Evolutionary conservation across 2,329 filamentous ascomycete genomes (phyloP), one percentile per base, ranked within the genome.

Genomic region (Dactylonectria macrodidyma): DNA sequence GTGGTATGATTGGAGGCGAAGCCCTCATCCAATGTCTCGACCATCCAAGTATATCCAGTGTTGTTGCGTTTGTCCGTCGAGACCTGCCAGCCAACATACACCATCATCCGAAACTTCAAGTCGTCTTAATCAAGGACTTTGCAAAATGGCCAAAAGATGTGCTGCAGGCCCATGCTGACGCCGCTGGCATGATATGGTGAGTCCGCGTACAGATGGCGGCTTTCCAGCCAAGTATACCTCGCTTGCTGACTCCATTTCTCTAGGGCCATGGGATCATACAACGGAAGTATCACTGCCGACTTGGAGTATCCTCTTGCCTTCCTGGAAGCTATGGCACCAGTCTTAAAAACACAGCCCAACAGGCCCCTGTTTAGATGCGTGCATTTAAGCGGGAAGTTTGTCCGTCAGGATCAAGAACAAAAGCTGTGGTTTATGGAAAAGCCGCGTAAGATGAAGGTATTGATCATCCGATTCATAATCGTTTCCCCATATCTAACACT

Each of bases 321-420:
- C 11, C 55, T 73, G 16, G 30, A 44, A 5, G 56, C 62, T 0
- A 72, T 75, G 19, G 63, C 47, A 0, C 38, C 16, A 2, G 61
- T 73, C 5, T 33, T 76, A 0, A 47, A 71, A 14, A 52, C 64
- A 3, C 65, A 60, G 0, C 58, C 57, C 0, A 48, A 12, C 1
- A 34, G 62, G 8, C 12, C 66, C 0, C 71, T 11, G 2, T 81
- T 81, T 30, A 71, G 73, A 46, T 79, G 74, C 38, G 70, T 81
- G 3, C 78, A 78, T 44, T 65, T 81, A 5, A 80, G 79, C 46
- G 80, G 80, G 2, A 78, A 74, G 14, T 80, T 78, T 34, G 79
- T 80, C 1, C 67, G 73, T 11, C 78, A 76, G 19, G 71, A 81
- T 19, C 80, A 81, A 60, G 73, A 79, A 6, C 61, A 71, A 22